phyloP scores from a whole-genome alignment of 2,329 filamentous ascomycete genomes.

The Emmonsiellopsis sp. region DNA sequence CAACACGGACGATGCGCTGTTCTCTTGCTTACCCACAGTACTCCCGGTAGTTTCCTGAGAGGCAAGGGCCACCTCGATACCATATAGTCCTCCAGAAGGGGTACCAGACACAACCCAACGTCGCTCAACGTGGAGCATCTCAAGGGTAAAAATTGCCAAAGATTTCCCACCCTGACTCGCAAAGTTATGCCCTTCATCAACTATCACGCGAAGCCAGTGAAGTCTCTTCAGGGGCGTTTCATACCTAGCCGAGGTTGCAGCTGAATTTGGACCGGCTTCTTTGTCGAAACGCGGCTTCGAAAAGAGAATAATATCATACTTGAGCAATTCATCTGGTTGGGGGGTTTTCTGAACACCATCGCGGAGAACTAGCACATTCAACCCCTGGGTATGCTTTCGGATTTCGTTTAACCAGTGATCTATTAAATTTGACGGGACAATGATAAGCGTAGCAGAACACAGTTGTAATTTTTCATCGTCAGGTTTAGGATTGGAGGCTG shows the following conservation, averaged over 20 bases:
- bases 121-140: conserved; percentile 53
- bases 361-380: conserved; percentile 58
- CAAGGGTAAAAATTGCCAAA: conserved; percentile 46
- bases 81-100: conserved; percentile 73
- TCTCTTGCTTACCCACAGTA: neutral
- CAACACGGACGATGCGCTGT: conserved; percentile 20
- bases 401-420: conserved; percentile 81
- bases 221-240: conserved; percentile 58
- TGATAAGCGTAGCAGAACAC: conserved; percentile 57
- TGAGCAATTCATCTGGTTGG: conserved; percentile 46
- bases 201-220: conserved; percentile 80
- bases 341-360: conserved; percentile 48
- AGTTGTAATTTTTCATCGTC: conserved; percentile 1
- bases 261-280: conserved; percentile 41
- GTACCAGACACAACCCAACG: conserved; percentile 90
- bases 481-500: conserved; percentile 24
- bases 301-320: conserved; percentile 70
- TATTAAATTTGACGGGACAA: conserved; percentile 75
- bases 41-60: conserved; percentile 25
- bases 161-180: conserved; percentile 57
- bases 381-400: conserved; percentile 59
- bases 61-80: conserved; percentile 55
- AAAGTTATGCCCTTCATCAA: conserved; percentile 85
- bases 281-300: conserved; percentile 64
- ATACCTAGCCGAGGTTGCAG: conserved; percentile 35